Conservation (phyloP, 306 rosid species). For the Arachis stenosperma region DNA sequence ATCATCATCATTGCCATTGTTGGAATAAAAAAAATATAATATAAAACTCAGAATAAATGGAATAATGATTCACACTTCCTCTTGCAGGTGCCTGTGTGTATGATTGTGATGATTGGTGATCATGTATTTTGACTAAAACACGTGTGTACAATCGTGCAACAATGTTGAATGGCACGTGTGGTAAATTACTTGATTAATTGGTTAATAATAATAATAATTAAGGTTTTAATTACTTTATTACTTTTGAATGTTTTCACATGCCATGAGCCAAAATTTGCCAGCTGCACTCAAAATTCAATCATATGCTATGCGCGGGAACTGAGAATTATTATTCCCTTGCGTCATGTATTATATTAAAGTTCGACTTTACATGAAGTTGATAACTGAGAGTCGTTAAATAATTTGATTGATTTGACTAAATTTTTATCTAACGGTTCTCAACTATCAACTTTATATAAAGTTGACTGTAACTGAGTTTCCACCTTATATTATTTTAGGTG, state of each 20-base stretch:
- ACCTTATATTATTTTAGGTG: too few species aligned
- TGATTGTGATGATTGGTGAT: slow-evolving; percentile 50
- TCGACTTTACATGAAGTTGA: too few species aligned
- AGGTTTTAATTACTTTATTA: too few species aligned
- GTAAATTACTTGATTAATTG: background rate
- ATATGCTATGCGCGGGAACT: slow-evolving; percentile 29
- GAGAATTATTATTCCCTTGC: slow-evolving; percentile 24
- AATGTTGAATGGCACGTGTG: slow-evolving; percentile 24
- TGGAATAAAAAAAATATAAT: background rate
- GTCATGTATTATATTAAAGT: background rate
- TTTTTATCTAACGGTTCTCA: too few species aligned
- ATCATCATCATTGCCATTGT: slow-evolving; percentile 15
- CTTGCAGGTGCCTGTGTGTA: slow-evolving; percentile 31
- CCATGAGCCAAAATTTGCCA: slow-evolving; percentile 18
- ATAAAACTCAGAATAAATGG: background rate
- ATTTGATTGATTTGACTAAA: too few species aligned
- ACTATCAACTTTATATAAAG: too few species aligned
- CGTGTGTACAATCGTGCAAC: slow-evolving; percentile 46
- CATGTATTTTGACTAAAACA: slow-evolving; percentile 45
- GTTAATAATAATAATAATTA: too few species aligned
- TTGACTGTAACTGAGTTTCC: too few species aligned
- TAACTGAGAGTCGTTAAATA: too few species aligned
- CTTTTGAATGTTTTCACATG: slow-evolving; percentile 10
- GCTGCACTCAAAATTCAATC: slow-evolving; percentile 31
- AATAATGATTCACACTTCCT: slow-evolving; percentile 39